Base-by-base conservation (phyloP, 2,329 filamentous ascomycete species). In the Diaporthe caulivora region DNA sequence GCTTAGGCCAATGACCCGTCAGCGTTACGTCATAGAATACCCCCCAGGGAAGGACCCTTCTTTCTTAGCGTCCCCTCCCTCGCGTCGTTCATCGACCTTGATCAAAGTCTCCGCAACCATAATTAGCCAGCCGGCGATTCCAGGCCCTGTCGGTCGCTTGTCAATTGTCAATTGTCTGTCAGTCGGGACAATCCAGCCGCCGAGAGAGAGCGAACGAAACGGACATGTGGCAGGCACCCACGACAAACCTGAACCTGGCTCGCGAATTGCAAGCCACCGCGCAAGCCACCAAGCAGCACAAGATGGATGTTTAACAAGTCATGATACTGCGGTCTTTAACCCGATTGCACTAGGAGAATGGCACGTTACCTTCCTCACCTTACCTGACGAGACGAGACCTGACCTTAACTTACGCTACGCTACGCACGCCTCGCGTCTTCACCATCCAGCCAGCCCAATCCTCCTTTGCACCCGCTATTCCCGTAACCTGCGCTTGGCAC, bases 41-140 rank as follows among this genome's bases (percentile, higher is more conserved):
- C 44, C 29, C 62, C 47, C 62, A 53, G 62, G 62, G 47, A 67
- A 53, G 62, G 62, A 67, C 62, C 62, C 62, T 67, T 67, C 62
- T 31, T 34, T 67, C 62, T 18, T 67, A 67, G 62, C 47, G 62
- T 37, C 62, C 47, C 62, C 47, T 53, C 47, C 47, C 47, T 40
- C 31, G 47, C 31, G 29, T 34, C 62, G 62, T 67, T 49, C 62
- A 67, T 53, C 31, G 62, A 53, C 29, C 31, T 34, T 53, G 47
- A 26, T 21, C 47, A 34, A 34, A 29, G 31, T 40, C 62, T 53
- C 62, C 62, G 47, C 62, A 67, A 67, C 62, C 62, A 67, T 67
- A 67, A 53, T 67, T 67, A 67, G 62, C 62, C 62, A 67, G 62
- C 47, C 62, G 62, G 62, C 62, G 62, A 67, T 67, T 67, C 62